Conservation (phyloP, 2,329 filamentous ascomycete species). For the Daldinia eschscholtzii region DNA sequence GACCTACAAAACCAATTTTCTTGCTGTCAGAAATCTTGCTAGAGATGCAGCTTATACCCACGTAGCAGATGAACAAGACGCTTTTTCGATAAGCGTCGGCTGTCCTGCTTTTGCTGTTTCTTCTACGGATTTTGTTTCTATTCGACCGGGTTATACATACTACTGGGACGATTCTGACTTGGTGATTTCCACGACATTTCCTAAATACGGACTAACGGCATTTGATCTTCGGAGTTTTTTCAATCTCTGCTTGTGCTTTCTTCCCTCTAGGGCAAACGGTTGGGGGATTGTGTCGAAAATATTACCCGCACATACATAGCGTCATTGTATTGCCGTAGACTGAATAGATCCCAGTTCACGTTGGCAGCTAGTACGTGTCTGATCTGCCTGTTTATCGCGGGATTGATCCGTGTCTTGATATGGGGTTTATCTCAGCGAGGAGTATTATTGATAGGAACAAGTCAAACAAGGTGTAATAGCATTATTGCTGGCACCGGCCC, state of each 20-base stretch:
- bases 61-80: constrained; percentile 26
- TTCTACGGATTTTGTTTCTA: constrained; percentile 30
- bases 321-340: constrained; percentile 32
- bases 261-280: constrained; percentile 27
- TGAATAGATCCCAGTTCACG: constrained; percentile 31
- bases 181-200: constrained; percentile 9
- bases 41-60: constrained; percentile 46
- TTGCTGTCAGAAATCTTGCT: constrained; percentile 39
- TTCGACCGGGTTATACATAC: constrained; percentile 25
- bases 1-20: constrained; percentile 37
- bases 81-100: constrained; percentile 18
- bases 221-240: constrained; percentile 26
- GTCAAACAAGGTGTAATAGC: too few species aligned
- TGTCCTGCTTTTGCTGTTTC: constrained; percentile 34
- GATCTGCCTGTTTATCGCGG: not conserved
- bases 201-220: constrained; percentile 28
- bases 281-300: constrained; percentile 38
- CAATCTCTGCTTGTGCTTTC: constrained; percentile 35
- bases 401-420: not conserved
- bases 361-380: constrained; percentile 5
- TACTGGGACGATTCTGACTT: constrained; percentile 19
- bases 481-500: too few species aligned
- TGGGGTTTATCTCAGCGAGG: too few species aligned
- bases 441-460: too few species aligned
- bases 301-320: constrained; percentile 34